Evolutionary conservation across 257 asterid species (phyloP), one percentile per base, ranked within the genome.

Genomic region (Rauvolfia tetraphylla): DNA sequence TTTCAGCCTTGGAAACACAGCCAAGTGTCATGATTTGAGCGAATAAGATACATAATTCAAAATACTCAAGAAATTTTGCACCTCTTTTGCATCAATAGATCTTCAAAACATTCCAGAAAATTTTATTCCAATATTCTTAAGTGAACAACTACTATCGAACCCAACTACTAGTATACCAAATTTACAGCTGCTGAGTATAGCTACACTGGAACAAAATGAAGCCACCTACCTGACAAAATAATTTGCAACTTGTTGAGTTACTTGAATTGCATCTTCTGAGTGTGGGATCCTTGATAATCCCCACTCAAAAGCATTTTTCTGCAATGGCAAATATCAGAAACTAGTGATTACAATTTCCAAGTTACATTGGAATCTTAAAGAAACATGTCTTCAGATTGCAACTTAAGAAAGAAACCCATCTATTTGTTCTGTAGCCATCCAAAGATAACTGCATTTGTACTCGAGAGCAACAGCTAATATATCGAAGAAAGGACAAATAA

Each of bases 271-370:
- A 75, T 91, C 99, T 82, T 92, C 98, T 0, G 98, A 84, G 88
- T 95, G 99, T 51, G 99, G 99, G 80, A 93, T 95, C 88, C 80
- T 74, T 33, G 96, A 85, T 80, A 79, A 84, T 74, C 96, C 98
- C 99, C 99, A 95, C 78, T 92, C 99, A 34, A 95, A 95, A 72
- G 99, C 96, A 88, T 91, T 95, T 92, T 92, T 95, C 98, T 95
- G 88, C 80, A 82, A 71, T 41, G 70, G 17, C 72, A 29, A 62
- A 41, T 17, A 23, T 41, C 48, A 79, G 39, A 59, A 4, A 48
- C 23, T 38, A 33, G 2, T 6, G 27, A 4, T 78, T 23, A 62
- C 44, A 59, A 34, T 65, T 48, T 18, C 4, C 23, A 23, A n/a
- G 29, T 53, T 14, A 29, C 49, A 53, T 53, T 17, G 36, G 61